A percentile compares a stretch with the other conserved stretches of the same genome.
These are phyloP conservation scores for Beauveria medogensis DNA, from an alignment of 2,329 filamentous ascomycete species.

Conservation along the genomic window DNA sequence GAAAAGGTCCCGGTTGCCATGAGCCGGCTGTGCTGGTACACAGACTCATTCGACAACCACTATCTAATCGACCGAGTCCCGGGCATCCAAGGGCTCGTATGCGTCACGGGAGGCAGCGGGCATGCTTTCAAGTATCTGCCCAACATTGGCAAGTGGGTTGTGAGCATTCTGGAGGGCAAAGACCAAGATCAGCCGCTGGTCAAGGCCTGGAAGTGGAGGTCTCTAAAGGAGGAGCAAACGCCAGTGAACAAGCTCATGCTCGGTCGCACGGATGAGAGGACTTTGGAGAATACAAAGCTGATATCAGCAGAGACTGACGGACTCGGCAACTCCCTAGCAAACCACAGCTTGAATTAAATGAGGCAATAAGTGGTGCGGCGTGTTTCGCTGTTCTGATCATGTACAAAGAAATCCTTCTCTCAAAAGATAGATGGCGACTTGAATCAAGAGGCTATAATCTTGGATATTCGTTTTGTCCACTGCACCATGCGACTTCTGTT, in stretches of 20 bases:
- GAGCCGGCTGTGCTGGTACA: constrained; percentile 25
- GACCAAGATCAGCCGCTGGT: constrained; percentile 21
- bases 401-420: too few relatives aligned
- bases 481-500: too few relatives aligned
- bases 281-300: neutral
- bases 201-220: constrained; percentile 18
- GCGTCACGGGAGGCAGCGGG: constrained; percentile 53
- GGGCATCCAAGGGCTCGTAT: constrained; percentile 50
- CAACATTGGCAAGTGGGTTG: constrained; percentile 45
- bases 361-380: too few relatives aligned
- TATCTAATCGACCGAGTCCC: constrained; percentile 27
- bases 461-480: too few relatives aligned
- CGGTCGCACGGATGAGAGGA: neutral
- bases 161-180: constrained; percentile 38
- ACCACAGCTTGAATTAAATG: neutral
- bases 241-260: constrained; percentile 2
- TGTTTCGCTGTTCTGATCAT: too few relatives aligned
- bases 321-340: neutral
- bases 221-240: neutral
- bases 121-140: constrained; percentile 57
- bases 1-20: constrained; percentile 20
- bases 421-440: too few relatives aligned
- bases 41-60: constrained; percentile 26
- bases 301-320: neutral
- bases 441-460: too few relatives aligned